Base-by-base conservation (phyloP, 2,329 filamentous ascomycete genomes). In the Xylariaceae sp. region DNA sequence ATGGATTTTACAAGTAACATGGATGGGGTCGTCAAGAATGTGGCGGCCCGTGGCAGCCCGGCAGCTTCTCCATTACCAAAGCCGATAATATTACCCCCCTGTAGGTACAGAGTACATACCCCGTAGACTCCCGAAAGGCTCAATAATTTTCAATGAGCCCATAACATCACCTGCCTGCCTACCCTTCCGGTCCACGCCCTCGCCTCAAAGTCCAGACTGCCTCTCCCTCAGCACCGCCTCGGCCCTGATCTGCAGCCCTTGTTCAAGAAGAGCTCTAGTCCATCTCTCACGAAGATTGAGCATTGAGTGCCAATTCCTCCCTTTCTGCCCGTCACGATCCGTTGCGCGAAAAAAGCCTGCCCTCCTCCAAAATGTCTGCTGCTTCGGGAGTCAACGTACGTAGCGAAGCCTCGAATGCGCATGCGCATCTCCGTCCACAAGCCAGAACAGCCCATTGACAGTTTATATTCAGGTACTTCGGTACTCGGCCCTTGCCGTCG, bases 401-500 rank as follows among this genome's bases (percentile, higher is more conserved):
- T 80, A 66, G n/a, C 23, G 23, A 30, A 30, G 23, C 23, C 48
- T 35, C 23, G 45, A 35, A 51, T 51, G 10, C 39, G 42, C 37
- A 45, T 30, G 51, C 49, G 35, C 35, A 56, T 50, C 5, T n/a
- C n/a, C 5, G 50, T 8, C 18, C 50, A 11, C 17, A 8, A 50
- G 17, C 44, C 3, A 47, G 42, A 35, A 42, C 23, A 9, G 13
- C 48, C 15, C 50, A 50, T 57, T 62, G 48, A 64, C 55, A 10
- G 13, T 42, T 35, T 15, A 18, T 45, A 2, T n/a, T 35, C 77
- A 99, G 94, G 93, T 99, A 77, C 85, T 97, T 77, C 92, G 94
- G 79, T 99, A 93, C 84, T 93, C 92, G 74, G 92, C 92, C 74
- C 89, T 99, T 68, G 89, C 87, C 73, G 82, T 91, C 72, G 94